A percentile compares a stretch with the other conserved stretches of the same genome.
Conservation (phyloP, 78 protist genomes). For the Speleostelium caveatum region DNA sequence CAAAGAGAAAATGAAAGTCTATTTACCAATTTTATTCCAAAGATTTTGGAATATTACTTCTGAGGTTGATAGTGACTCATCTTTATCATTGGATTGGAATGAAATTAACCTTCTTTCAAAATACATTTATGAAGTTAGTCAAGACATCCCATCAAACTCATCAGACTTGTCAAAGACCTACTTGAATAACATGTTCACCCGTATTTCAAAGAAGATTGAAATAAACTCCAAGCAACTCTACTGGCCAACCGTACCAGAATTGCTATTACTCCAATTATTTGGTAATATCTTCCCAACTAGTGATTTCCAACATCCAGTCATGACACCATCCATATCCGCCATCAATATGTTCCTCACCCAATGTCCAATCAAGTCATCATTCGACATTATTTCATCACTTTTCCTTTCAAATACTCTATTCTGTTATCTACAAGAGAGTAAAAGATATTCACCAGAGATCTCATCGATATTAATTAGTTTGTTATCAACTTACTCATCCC, state of each 20-base stretch:
- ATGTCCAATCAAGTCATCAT: constrained; percentile 53
- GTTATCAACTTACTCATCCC: constrained; percentile 24
- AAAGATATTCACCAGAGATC: constrained; percentile 73
- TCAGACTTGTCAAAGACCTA: constrained; percentile 12
- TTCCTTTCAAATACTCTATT: constrained; percentile 52
- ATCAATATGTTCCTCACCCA: constrained; percentile 44
- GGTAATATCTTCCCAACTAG: constrained; percentile 67
- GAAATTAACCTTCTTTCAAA: constrained; percentile 21
- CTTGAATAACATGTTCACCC: constrained; percentile 16
- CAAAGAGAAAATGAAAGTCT: constrained; percentile 78
- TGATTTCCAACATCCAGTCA: constrained; percentile 72
- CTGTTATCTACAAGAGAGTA: constrained; percentile 10
- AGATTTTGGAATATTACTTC: constrained; percentile 10
- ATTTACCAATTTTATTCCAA: constrained; percentile 46
- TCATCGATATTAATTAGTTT: constrained; percentile 43
- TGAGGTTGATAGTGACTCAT: neutral
- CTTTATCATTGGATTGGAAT: constrained; percentile 10
- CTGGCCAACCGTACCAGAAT: constrained; percentile 66
- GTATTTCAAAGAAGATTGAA: constrained; percentile 14
- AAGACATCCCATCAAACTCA: constrained; percentile 35
- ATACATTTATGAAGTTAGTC: constrained; percentile 49
- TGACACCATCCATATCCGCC: constrained; percentile 51
- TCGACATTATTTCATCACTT: constrained; percentile 44
- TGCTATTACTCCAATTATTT: constrained; percentile 55
- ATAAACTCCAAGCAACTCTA: neutral